Conservation (phyloP, 2,329 filamentous ascomycete genomes). For the Cytospora piceicola region DNA sequence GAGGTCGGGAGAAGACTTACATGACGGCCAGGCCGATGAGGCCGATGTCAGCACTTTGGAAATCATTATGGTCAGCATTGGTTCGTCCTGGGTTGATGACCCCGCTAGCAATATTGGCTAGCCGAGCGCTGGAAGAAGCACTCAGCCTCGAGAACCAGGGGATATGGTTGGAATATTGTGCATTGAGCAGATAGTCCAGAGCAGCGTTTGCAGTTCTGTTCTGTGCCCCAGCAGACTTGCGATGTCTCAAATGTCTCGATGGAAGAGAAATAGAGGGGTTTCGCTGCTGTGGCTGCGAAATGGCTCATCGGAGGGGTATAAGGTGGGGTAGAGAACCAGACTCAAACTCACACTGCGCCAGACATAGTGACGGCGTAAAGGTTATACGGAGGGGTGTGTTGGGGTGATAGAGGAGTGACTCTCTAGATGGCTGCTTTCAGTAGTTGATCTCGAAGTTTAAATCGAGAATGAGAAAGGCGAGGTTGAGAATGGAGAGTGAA, state of each 20-base stretch:
- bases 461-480: conserved; percentile 23
- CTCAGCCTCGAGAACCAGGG: conserved; percentile 40
- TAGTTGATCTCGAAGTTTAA: conserved; percentile 22
- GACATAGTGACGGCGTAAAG: conserved; percentile 50
- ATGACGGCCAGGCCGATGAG: conserved; percentile 93
- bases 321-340: conserved; percentile 35
- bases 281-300: conserved; percentile 31
- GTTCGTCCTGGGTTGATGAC: conserved; percentile 48
- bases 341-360: conserved; percentile 67
- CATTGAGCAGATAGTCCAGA: conserved; percentile 2
- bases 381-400: conserved; percentile 34
- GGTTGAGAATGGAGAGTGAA: conserved; percentile 25
- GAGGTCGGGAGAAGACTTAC: conserved; percentile 50
- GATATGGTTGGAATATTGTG: conserved; percentile 23
- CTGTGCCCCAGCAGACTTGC: not conserved
- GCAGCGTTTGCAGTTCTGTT: not conserved
- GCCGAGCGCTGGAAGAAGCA: conserved; percentile 66
- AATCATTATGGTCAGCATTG: conserved; percentile 57
- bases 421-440: conserved; percentile 15
- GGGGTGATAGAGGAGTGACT: conserved; percentile 13
- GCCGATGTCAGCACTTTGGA: conserved; percentile 80
- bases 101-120: conserved; percentile 73
- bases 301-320: conserved; percentile 39
- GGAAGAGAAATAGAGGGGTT: conserved; percentile 11
- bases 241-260: conserved; percentile 7